Evolutionary conservation across 2,329 filamentous ascomycete species (phyloP), one percentile per base, ranked within the genome.

Genomic region (Exophiala alcalophila): DNA sequence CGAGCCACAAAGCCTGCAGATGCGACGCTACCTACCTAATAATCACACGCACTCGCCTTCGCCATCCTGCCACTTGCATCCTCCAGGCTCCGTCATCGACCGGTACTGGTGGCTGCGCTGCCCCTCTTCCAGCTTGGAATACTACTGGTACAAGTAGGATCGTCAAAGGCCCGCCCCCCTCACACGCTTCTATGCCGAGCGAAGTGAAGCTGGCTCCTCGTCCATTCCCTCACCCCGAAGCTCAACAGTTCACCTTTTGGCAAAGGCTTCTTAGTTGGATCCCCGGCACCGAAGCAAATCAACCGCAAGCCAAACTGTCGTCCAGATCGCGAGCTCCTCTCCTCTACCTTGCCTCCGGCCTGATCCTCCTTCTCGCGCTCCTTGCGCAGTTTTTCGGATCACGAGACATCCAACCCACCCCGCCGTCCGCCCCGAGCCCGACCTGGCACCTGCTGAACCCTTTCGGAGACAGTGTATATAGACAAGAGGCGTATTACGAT

Each of bases 381-480:
- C 26, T 50, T 24, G 30, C 20, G 16, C 49, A 50, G 26, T 39
- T 52, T 20, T 45, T 52, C 34, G 28, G 25, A n/a, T 41, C 42
- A 35, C 44, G 38, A 27, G 39, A 49, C 31, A 15, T 38, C 32
- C 38, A 26, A 18, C 31, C 35, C 23, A 25, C 27, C 14, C 29
- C 44, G 31, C 31, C 40, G 4, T 14, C 20, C 18, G 30, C 21
- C 12, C 15, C 31, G 25, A n/a, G 44, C 7, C 34, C 26, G 9
- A 35, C 26, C 15, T 26, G 19, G 21, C 45, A 44, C 29, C 26
- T 23, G 21, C 35, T 56, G 12, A 53, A 45, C 21, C 51, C 53
- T 8, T 57, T 57, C 37, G 54, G 54, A 15, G 54, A 57, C 41
- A 57, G 51, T 35, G 52, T 57, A 2, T 55, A 55, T 30, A 53